phyloP scores from a whole-genome alignment of 2,329 filamentous ascomycete species.

The Apiospora kogelbergensis region DNA sequence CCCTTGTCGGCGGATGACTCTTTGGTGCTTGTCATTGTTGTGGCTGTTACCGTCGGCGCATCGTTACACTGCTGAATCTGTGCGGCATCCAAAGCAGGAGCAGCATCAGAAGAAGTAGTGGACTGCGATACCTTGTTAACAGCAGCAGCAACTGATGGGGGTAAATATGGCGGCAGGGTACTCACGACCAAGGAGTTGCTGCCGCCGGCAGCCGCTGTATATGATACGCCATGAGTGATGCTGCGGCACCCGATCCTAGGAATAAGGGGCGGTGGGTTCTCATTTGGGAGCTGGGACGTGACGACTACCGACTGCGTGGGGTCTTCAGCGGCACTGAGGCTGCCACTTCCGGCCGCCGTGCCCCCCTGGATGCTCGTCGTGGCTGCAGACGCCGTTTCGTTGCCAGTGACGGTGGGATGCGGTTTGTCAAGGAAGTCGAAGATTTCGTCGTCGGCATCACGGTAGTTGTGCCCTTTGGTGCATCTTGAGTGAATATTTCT shows the following conservation, averaged over 20 bases:
- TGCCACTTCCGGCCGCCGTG: background rate
- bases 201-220: too few relatives aligned
- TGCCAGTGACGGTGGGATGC: too few relatives aligned
- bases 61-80: background rate
- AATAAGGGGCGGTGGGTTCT: too few relatives aligned
- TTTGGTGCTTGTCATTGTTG: background rate
- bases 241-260: too few relatives aligned
- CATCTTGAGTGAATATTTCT: too few relatives aligned
- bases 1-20: background rate
- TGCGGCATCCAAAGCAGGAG: background rate
- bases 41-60: too few relatives aligned
- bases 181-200: too few relatives aligned
- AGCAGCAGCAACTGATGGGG: too few relatives aligned
- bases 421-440: background rate
- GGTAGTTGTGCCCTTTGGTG: background rate
- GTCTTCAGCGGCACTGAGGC: background rate
- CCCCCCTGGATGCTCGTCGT: background rate
- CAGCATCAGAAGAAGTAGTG: background rate
- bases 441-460: background rate
- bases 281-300: background rate
- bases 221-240: too few relatives aligned
- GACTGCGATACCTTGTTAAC: background rate
- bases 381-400: background rate
- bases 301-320: background rate
- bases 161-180: too few relatives aligned